phyloP scores from a whole-genome alignment of 306 rosid species.

The Gastrolobium bilobum region DNA sequence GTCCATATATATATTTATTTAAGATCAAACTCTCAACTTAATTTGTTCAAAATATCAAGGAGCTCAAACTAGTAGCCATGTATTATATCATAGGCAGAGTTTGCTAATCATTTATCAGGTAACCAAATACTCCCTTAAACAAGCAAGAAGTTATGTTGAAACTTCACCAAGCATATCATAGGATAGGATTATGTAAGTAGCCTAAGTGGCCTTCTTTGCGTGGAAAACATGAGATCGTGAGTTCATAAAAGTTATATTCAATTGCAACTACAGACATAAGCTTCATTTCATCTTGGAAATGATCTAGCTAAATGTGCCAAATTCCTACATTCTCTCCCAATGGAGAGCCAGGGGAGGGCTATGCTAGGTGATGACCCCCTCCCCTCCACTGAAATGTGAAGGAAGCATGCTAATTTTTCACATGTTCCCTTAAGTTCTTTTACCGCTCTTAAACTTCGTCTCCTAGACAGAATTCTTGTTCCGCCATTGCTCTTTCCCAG shows the following conservation, averaged over 20 bases:
- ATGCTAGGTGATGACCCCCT: no score
- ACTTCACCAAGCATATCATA: slow-evolving; percentile 12
- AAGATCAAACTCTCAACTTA: slow-evolving; percentile 36
- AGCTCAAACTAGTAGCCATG: slow-evolving; percentile 21
- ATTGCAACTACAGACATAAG: no score
- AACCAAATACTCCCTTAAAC: background rate
- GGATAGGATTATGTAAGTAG: background rate
- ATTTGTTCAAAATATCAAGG: slow-evolving; percentile 38
- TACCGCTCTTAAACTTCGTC: no score
- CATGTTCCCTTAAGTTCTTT: no score
- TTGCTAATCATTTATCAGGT: slow-evolving; percentile 1
- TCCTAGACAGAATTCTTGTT: no score
- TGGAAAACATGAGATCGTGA: no score
- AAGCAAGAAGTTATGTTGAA: slow-evolving; percentile 1
- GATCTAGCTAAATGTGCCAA: background rate
- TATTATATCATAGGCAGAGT: background rate
- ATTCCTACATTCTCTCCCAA: background rate
- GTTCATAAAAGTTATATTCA: no score
- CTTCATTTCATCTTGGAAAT: no score
- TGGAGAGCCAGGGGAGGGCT: no score
- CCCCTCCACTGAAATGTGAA: no score
- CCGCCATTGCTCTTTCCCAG: background rate
- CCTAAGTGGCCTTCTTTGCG: background rate
- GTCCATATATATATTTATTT: slow-evolving; percentile 35
- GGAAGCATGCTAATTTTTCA: no score